Evolutionary conservation across 1,284 basidiomycete genomes (phyloP), one percentile per base, ranked within the genome.

Genomic region (Ceratobasidium sp.): DNA sequence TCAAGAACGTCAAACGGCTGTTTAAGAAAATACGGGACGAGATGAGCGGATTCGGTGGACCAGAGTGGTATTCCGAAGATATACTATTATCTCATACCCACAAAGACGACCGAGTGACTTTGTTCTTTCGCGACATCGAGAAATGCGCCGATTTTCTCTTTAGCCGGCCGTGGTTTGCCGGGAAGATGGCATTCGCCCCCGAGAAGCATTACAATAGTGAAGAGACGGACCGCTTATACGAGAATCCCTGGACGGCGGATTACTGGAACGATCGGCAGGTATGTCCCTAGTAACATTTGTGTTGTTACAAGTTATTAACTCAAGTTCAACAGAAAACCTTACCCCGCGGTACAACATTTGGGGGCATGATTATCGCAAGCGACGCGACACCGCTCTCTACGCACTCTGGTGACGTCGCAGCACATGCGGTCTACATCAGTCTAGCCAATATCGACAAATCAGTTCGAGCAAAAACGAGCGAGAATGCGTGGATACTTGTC

Each of bases 401-500:
- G 20, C 50, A 52, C 46, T n/a, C n/a, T 17, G 66, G 66, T 15
- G 48, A 68, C n/a, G 50, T 68, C 5, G 50, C 50, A 9, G 66
- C 66, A 17, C 66, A 68, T 40, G 48, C 48, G 28, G 26, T 68
- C 26, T 68, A 68, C 38, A 52, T 52, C n/a, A 52, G n/a, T 6
- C 23, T 68, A 17, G 66, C 66, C 52, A 68, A 68, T 38, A 23
- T 68, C 26, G 50, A 68, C 48, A 54, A 68, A 26, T n/a, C 17
- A 54, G 9, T 20, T 17, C 20, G 50, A 48, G 20, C 46, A 12
- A 48, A 46, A 4, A 52, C 4, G 15, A 68, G 66, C 44, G 20
- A 52, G 28, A 52, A 23, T 46, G 48, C 66, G 28, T 68, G 66
- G 66, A 48, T 68, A 10, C 26, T 68, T 20, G 28, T 68, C 28